A percentile compares a stretch with the other conserved stretches of the same genome.
phyloP scores from a whole-genome alignment of 1,139 yeast species.

The Sugiyamaella japonica region DNA sequence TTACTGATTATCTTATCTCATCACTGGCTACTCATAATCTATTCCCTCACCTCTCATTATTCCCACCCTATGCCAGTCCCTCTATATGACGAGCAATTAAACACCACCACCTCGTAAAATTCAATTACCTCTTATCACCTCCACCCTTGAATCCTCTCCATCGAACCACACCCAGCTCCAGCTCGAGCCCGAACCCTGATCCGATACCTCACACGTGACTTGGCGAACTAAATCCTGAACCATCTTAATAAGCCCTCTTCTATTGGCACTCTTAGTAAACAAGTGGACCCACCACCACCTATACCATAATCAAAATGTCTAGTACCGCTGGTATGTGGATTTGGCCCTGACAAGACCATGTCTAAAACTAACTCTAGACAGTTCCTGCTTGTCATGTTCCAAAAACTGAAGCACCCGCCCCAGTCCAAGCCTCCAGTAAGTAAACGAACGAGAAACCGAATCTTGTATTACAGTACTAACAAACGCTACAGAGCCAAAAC shows the following conservation, averaged over 20 bases:
- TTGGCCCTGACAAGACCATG: background rate
- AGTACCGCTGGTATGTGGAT: constrained; percentile 8
- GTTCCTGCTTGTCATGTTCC: constrained; percentile 15
- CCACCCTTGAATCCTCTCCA: too few species aligned
- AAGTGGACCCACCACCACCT: background rate
- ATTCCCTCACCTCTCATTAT: too few species aligned
- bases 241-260: background rate
- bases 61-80: background rate
- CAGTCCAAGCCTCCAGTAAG: constrained; percentile 14
- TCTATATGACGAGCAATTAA: background rate
- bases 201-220: background rate
- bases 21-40: too few species aligned
- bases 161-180: too few species aligned
- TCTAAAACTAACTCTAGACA: background rate
- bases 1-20: too few species aligned
- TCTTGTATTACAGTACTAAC: background rate
- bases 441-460: background rate
- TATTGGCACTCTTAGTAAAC: background rate
- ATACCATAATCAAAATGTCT: constrained; percentile 1
- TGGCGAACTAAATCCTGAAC: background rate
- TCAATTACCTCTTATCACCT: too few species aligned
- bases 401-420: constrained; percentile 7
- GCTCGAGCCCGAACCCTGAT: background rate
- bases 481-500: constrained; percentile 62
- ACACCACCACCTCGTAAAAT: background rate